Percentiles rank a stretch among this genome's conserved stretches.
These are phyloP conservation scores for Sesbania bispinosa DNA, from an alignment of 306 rosid genomes.

Conservation along the genomic window DNA sequence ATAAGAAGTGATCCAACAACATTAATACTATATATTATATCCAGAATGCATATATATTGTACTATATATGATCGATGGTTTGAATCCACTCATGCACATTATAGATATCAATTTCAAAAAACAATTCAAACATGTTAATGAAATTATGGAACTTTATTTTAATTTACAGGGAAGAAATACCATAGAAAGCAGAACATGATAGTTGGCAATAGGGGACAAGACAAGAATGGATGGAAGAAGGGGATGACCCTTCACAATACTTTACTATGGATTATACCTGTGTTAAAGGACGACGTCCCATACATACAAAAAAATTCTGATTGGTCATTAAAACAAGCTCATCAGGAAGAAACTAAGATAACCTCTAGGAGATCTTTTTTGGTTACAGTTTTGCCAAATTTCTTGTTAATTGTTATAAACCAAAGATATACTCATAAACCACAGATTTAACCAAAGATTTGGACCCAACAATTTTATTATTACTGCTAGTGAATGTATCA, in stretches of 20 bases:
- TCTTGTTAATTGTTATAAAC: too few relatives aligned
- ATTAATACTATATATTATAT: background rate
- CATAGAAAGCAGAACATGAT: conserved; percentile 28
- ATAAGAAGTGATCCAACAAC: background rate
- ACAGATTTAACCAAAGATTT: too few relatives aligned
- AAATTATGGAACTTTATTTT: conserved; percentile 21
- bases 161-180: conserved; percentile 32
- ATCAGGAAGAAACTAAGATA: too few relatives aligned
- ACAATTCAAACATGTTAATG: conserved; percentile 12
- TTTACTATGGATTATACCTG: conserved; percentile 69
- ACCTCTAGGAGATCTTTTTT: too few relatives aligned
- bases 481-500: too few relatives aligned
- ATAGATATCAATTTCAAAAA: background rate
- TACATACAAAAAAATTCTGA: conserved; percentile 61
- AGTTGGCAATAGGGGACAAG: conserved; percentile 41
- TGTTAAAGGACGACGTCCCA: conserved; percentile 61
- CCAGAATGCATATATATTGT: background rate
- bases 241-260: conserved; percentile 38
- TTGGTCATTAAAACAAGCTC: conserved; percentile 55
- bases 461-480: too few relatives aligned
- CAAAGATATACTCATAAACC: too few relatives aligned
- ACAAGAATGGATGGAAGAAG: conserved; percentile 44
- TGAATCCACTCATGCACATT: background rate
- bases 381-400: too few relatives aligned
- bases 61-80: background rate